Percentiles rank a stretch among this genome's conserved stretches.
phyloP scores from a whole-genome alignment of 2,329 filamentous ascomycete species.

The Trichoderma atroviride region DNA sequence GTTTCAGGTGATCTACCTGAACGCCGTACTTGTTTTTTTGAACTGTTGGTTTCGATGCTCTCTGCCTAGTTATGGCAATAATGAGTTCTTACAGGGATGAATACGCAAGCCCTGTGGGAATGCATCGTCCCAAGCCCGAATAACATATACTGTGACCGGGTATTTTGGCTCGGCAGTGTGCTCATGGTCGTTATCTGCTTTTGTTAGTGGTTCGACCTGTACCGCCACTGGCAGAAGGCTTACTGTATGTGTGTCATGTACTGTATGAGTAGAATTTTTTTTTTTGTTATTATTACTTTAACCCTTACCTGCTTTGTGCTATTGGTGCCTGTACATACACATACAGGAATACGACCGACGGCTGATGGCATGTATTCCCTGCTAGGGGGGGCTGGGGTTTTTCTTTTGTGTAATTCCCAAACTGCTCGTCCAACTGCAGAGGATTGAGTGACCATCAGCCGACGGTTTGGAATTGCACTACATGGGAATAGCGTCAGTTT shows the following conservation, averaged over 20 bases:
- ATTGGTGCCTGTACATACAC: not conserved
- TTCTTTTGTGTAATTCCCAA: not conserved
- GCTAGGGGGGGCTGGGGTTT: not conserved
- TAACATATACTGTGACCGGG: not conserved
- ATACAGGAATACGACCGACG: not conserved
- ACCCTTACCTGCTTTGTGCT: not conserved
- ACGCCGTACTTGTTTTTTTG: not conserved
- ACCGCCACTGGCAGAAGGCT: not conserved
- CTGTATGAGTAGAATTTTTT: not conserved
- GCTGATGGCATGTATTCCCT: constrained; percentile 1
- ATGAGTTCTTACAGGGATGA: not conserved
- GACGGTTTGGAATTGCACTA: not conserved
- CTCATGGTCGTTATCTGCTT: not conserved
- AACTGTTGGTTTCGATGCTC: not conserved
- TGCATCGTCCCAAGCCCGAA: not conserved
- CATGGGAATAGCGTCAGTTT: not conserved
- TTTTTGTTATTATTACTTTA: not conserved
- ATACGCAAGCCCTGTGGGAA: not conserved
- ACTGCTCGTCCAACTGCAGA: not conserved
- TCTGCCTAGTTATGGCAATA: not conserved
- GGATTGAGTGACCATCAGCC: constrained; percentile 8
- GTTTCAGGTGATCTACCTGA: constrained; percentile 20
- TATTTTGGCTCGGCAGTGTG: not conserved
- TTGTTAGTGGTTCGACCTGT: not conserved
- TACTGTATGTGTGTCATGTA: not conserved